Evolutionary conservation across 2,329 filamentous ascomycete species (phyloP), one percentile per base, ranked within the genome.

Genomic region (Aspergillus caelatus): DNA sequence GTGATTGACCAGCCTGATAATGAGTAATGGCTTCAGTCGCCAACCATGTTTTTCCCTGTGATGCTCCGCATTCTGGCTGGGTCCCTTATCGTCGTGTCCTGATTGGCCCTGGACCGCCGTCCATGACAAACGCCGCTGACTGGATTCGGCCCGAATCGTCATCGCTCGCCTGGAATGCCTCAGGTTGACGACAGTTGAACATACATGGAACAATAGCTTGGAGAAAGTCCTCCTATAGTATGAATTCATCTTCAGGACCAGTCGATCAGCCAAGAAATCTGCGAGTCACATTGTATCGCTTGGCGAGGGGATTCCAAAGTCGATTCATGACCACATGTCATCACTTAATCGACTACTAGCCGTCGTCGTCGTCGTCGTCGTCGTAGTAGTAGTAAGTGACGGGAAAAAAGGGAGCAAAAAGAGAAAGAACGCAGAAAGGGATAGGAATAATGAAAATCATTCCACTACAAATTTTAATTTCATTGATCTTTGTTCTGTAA

Each of bases 71-170:
- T 45, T 50, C 41, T 34, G 53, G 55, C 45, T 56, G 62, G 62
- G 57, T 65, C 65, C 30, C 74, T 75, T 76, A 76, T 76, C 74
- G 68, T 16, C 1, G 23, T 0, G 1, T 11, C 21, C 56, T 72
- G 46, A 75, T 76, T 76, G 74, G 74, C 32, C 52, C 39, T 11
- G 32, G 11, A 5, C 11, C 16, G n/a, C 23, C 12, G 26, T 32
- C 23, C 66, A 68, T 77, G 74, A 77, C 74, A 75, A 72, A 77
- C 70, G 54, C 32, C 64, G 73, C 71, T 76, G 74, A 77, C 73
- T 74, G 63, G 61, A 64, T 30, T 61, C 65, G 65, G 64, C 54
- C 62, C 65, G 62, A 67, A 61, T 50, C 41, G 56, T 34, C 21
- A 28, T 28, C 30, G 26, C 21, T 23, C 2, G 21, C 45, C 12